These are phyloP conservation scores for Nitzschia sp. DNA, from an alignment of 108 stramenopile species.

Conservation along the genomic window DNA sequence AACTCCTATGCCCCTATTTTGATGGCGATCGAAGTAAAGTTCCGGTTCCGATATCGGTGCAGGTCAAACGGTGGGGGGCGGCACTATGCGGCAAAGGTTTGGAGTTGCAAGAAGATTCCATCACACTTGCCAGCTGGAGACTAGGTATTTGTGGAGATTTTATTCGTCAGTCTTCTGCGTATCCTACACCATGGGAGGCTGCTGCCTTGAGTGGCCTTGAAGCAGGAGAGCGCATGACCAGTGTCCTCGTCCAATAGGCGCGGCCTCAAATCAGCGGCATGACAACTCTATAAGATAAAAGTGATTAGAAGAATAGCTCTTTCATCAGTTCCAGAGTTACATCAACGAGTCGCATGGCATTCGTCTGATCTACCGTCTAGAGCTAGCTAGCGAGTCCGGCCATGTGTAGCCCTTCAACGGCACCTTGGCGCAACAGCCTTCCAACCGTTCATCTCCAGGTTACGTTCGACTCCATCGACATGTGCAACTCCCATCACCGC, in stretches of 20 bases:
- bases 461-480: slow-evolving; percentile 69
- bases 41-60: background rate
- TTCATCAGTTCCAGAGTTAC: too few species aligned
- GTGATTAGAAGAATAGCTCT: too few species aligned
- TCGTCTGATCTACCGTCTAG: too few species aligned
- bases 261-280: too few species aligned
- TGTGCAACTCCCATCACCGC: slow-evolving; percentile 82
- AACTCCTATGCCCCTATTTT: background rate
- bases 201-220: slow-evolving; percentile 33
- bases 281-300: too few species aligned
- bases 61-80: slow-evolving; percentile 25
- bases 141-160: slow-evolving; percentile 34
- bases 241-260: too few species aligned
- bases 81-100: slow-evolving; percentile 17
- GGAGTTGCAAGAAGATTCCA: slow-evolving; percentile 28
- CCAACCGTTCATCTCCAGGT: slow-evolving; percentile 66
- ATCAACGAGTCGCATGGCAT: too few species aligned
- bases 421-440: background rate
- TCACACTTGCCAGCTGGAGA: slow-evolving; percentile 30
- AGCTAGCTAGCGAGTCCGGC: too few species aligned
- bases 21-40: background rate
- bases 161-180: slow-evolving; percentile 15
- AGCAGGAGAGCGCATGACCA: slow-evolving; percentile 32
- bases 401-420: too few species aligned
- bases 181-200: slow-evolving; percentile 34